Conservation (phyloP, 1,284 basidiomycete genomes). For the Sparassis latifolia region DNA sequence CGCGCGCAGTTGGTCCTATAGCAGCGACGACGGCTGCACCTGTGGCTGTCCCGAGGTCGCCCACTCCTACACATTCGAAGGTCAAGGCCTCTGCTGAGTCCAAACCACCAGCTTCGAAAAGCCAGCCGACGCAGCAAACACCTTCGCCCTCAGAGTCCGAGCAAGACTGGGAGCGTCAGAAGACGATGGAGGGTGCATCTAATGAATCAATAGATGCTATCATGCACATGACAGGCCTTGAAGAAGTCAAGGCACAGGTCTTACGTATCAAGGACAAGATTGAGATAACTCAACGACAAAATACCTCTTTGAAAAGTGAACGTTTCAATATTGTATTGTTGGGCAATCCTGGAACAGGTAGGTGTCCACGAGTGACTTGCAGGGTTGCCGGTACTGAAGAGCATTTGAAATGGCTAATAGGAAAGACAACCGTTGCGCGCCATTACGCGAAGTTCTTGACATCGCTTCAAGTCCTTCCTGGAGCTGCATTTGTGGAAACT, state of each 20-base stretch:
- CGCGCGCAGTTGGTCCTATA: too few relatives aligned
- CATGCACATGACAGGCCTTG: constrained; percentile 28
- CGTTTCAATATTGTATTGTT: constrained; percentile 27
- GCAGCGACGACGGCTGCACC: too few relatives aligned
- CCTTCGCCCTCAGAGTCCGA: constrained; percentile 8
- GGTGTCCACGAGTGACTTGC: not conserved
- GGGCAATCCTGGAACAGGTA: constrained; percentile 31
- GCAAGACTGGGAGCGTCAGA: constrained; percentile 25
- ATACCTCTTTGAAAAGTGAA: constrained; percentile 17
- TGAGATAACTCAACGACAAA: constrained; percentile 21
- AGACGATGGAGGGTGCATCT: constrained; percentile 21
- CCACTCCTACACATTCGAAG: too few relatives aligned
- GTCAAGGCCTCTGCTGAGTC: too few relatives aligned
- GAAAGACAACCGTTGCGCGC: constrained; percentile 64
- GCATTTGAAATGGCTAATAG: constrained; percentile 24
- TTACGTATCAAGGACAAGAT: constrained; percentile 26
- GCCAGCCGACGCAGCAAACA: not conserved
- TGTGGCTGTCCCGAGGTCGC: too few relatives aligned
- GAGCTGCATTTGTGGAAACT: constrained; percentile 48
- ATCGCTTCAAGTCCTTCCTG: constrained; percentile 48
- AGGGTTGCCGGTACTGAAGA: too few relatives aligned
- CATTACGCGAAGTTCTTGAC: constrained; percentile 56
- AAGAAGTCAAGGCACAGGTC: constrained; percentile 26
- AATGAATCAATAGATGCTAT: constrained; percentile 24
- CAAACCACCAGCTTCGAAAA: too few relatives aligned